Base-by-base conservation (phyloP, 305 asterid species). In the Euphrasia arctica region DNA sequence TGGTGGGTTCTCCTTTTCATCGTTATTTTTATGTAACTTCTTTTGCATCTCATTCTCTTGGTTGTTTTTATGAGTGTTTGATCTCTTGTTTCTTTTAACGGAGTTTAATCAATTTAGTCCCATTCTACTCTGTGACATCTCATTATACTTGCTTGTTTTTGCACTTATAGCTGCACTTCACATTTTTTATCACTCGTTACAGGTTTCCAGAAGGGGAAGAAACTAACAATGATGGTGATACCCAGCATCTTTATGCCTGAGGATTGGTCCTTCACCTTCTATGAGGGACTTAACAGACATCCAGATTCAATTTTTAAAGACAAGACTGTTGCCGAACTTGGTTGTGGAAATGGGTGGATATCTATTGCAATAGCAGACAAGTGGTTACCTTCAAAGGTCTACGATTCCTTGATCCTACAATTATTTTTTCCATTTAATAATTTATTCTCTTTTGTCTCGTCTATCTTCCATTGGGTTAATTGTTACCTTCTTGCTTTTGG, bases 311-410 rank as follows among this genome's bases (percentile, higher is more conserved):
- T 88, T 64, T 94, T 94, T 77, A 84, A 82, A 80, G 99, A 90
- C 78, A 90, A 77, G 82, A 83, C 95, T 1, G 85, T 90, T 69
- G 84, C 96, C 70, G 99, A 94, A 78, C 95, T 94, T 78, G 99
- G 99, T 57, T 90, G 99, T 69, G 98, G 99, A 67, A 94, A 94
- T 81, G 97, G 99, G 72, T 94, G 96, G 99, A 94, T 94, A 83
- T 94, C 99, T 68, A 90, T 94, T 65, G 99, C 99, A 67, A 79
- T 90, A 74, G 97, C 99, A 58, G 96, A 90, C 73, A 94, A 94
- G 74, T 94, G 95, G 97, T 81, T 70, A 57, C 99, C 99, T 7
- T 69, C 29, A 22, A 94, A 94, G 97, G 99, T 90, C 57, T 62
- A 9, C 25, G 43, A 58, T 68, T 47, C 58, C 51, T 75, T 28